Percentiles rank a stretch among this genome's conserved stretches.
Conservation (phyloP, 495 filamentous ascomycete genomes). For the Penicillium pulvis region DNA sequence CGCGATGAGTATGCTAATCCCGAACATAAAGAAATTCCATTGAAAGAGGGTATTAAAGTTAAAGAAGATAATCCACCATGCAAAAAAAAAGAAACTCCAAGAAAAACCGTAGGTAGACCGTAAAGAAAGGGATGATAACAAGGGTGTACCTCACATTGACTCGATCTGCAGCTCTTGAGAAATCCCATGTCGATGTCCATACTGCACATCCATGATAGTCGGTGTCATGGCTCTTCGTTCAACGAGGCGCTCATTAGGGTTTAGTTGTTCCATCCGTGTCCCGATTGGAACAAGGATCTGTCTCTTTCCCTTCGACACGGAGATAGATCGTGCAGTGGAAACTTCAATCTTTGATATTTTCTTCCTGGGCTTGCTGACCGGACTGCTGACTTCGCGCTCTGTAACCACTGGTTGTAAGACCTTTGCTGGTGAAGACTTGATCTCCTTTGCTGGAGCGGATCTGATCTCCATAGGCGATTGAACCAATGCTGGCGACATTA, state of each 20-base stretch:
- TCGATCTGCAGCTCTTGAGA: slow-evolving; percentile 46
- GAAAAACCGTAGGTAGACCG: background rate
- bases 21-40: background rate
- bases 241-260: slow-evolving; percentile 32
- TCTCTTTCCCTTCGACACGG: slow-evolving; percentile 38
- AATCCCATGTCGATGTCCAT: slow-evolving; percentile 36
- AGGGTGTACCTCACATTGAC: slow-evolving; percentile 23
- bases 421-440: background rate
- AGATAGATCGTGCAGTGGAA: slow-evolving; percentile 45
- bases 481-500: background rate
- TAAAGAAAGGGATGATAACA: background rate
- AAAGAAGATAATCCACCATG: background rate
- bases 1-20: background rate
- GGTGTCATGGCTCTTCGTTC: slow-evolving; percentile 28
- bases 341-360: slow-evolving; percentile 36
- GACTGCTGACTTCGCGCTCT: background rate
- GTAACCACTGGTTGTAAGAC: background rate
- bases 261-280: slow-evolving; percentile 25
- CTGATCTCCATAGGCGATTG: background rate
- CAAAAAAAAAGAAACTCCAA: background rate
- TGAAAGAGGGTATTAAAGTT: background rate
- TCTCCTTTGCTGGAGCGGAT: background rate
- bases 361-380: background rate
- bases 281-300: slow-evolving; percentile 43
- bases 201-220: slow-evolving; percentile 32